Base-by-base conservation (phyloP, 1,284 basidiomycete genomes). In the Ceratobasidium sp. region DNA sequence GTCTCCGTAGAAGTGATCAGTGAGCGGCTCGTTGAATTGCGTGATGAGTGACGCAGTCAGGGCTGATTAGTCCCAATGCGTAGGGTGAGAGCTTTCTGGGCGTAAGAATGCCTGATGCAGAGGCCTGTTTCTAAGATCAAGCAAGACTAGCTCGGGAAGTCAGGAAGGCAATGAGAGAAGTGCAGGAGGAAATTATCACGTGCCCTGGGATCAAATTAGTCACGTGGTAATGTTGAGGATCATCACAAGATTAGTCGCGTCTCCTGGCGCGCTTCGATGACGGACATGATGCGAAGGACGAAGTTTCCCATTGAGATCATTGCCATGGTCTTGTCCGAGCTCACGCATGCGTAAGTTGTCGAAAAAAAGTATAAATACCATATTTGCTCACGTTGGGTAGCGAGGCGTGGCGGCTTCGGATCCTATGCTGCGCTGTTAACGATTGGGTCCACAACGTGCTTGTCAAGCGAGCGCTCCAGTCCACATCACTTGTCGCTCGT, bases 331-430 rank as follows among this genome's bases (percentile, higher is more conserved):
- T 31, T 67, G 6, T 54, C 62, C 13, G 62, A 67, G 38, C 62
- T 67, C 3, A 67, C 62, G 6, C 62, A 67, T 31, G 62, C 62
- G 62, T 67, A 31, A 53, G 62, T 62, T n/a, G n/a, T n/a, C n/a
- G n/a, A n/a, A n/a, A 35, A 25, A 3, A 20, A 2, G 17, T 31
- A 3, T 54, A 10, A 29, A 3, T 52, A 17, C 17, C n/a, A 10
- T 17, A 12, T 25, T 45, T 38, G 10, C 17, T 38, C 5, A 40
- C 38, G 17, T 65, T 17, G 27, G 53, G 27, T 38, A 67, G 62
- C 7, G 62, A 67, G 50, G 62, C 62, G 10, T 67, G 62, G 62
- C 34, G 62, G 27, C 38, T 67, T 35, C 62, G 62, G 15, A 67
- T 67, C 22, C 50, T 67, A 34, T 53, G 29, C 27, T 43, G 35